Conservation (phyloP, 1,284 basidiomycete genomes). For the Apiotrichum montevideense region DNA sequence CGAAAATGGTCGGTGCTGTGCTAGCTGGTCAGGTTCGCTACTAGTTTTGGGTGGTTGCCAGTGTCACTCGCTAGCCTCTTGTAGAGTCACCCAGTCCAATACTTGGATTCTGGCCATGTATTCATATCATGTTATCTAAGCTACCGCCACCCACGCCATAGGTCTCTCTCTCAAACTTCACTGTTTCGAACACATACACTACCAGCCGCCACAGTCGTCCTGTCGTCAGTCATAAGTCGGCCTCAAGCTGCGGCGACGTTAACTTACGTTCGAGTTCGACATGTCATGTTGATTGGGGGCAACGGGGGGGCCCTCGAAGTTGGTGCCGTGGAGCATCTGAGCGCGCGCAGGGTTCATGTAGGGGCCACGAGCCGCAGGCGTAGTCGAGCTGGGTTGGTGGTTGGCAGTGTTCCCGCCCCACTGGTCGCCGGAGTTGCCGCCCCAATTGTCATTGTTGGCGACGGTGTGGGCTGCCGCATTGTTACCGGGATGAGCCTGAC, state of each 20-base stretch:
- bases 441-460: conserved; percentile 2
- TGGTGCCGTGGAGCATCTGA: conserved; percentile 3
- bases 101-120: too few relatives aligned
- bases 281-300: too few relatives aligned
- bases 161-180: too few relatives aligned
- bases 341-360: conserved; percentile 7
- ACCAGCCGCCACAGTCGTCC: neutral
- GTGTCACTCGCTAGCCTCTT: too few relatives aligned
- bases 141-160: too few relatives aligned
- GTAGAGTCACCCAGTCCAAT: too few relatives aligned
- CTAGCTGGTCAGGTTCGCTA: conserved; percentile 2
- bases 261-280: neutral
- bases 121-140: too few relatives aligned
- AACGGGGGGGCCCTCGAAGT: neutral
- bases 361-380: neutral
- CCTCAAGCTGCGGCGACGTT: too few relatives aligned
- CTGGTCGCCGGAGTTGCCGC: neutral
- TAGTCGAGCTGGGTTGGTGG: neutral
- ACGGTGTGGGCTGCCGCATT: too few relatives aligned
- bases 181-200: neutral
- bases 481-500: too few relatives aligned
- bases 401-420: neutral
- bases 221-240: neutral
- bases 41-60: neutral
- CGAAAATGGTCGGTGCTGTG: conserved; percentile 13